Conservation (phyloP, 345 rosid species). For the Stellera chamaejasme region DNA sequence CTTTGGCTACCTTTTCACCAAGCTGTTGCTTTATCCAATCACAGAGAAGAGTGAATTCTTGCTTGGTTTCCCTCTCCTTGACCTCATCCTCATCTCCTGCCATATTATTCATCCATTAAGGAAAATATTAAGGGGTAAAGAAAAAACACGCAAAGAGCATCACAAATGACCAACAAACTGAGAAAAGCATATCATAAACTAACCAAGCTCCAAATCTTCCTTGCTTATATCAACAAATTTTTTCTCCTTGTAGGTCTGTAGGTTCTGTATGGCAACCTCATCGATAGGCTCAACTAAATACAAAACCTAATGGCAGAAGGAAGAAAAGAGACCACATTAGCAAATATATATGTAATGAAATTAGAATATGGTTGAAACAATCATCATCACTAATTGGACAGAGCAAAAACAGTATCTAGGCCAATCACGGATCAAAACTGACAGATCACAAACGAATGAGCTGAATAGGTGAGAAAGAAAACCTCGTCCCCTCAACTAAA, state of each 20-base stretch:
- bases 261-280: conserved; percentile 95
- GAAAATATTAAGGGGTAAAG: neutral
- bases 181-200: conserved; percentile 13
- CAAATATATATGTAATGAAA: conserved; percentile 1
- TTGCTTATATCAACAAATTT: conserved; percentile 98
- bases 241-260: conserved; percentile 95
- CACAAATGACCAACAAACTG: neutral
- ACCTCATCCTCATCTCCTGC: conserved; percentile 95
- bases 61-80: conserved; percentile 73
- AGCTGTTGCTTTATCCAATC: conserved; percentile 99
- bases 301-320: conserved; percentile 46
- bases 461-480: neutral
- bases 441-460: neutral
- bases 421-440: neutral
- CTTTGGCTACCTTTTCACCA: conserved; percentile 92
- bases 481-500: too few species aligned
- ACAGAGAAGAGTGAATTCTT: conserved; percentile 74
- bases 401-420: neutral
- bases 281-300: conserved; percentile 92
- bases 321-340: conserved; percentile 14
- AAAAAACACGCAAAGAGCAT: neutral
- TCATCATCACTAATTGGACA: neutral
- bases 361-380: neutral
- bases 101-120: conserved; percentile 2
- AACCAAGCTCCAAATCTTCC: conserved; percentile 94